These are phyloP conservation scores for Tetrastigma voinierianum DNA, from an alignment of 164 flowering plant genomes.

Conservation along the genomic window DNA sequence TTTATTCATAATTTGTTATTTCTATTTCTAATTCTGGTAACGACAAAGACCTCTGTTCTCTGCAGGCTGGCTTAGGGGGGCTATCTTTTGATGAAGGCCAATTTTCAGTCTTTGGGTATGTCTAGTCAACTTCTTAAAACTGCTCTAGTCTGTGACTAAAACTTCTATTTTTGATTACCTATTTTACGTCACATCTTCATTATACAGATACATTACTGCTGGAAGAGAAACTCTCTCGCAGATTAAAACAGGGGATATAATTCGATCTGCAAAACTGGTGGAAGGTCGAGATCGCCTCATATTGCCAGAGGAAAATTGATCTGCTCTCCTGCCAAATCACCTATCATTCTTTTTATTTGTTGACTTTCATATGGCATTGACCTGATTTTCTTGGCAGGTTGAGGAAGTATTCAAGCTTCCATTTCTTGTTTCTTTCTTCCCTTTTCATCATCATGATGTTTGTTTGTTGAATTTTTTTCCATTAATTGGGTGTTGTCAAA, in stretches of 20 bases:
- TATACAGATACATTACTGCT: slow-evolving; percentile 62
- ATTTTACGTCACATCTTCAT: not conserved
- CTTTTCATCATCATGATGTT: not conserved
- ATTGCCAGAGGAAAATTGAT: slow-evolving; percentile 55
- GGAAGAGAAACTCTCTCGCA: slow-evolving; percentile 84
- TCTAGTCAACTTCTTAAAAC: not conserved
- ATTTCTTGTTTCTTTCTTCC: not conserved
- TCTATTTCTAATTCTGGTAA: slow-evolving; percentile 1
- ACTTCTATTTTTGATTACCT: not conserved
- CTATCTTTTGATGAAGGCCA: slow-evolving; percentile 96
- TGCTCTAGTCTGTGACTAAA: not conserved
- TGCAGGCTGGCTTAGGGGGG: slow-evolving; percentile 93
- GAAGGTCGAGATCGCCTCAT: slow-evolving; percentile 78
- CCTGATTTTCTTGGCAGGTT: slow-evolving; percentile 18
- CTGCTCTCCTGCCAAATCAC: not conserved
- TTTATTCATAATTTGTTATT: not conserved
- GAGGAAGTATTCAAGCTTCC: slow-evolving; percentile 1
- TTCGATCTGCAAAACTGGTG: slow-evolving; percentile 74
- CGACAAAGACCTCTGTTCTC: too few species aligned
- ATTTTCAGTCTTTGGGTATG: slow-evolving; percentile 96
- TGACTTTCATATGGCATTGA: slow-evolving; percentile 4
- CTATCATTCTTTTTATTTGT: slow-evolving; percentile 7
- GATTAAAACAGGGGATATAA: slow-evolving; percentile 82
- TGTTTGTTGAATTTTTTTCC: not conserved
- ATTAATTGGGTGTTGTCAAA: not conserved